A percentile compares a stretch with the other conserved stretches of the same genome.
These are phyloP conservation scores for Ceraceosorus guamensis DNA, from an alignment of 1,284 basidiomycete genomes.

Conservation along the genomic window DNA sequence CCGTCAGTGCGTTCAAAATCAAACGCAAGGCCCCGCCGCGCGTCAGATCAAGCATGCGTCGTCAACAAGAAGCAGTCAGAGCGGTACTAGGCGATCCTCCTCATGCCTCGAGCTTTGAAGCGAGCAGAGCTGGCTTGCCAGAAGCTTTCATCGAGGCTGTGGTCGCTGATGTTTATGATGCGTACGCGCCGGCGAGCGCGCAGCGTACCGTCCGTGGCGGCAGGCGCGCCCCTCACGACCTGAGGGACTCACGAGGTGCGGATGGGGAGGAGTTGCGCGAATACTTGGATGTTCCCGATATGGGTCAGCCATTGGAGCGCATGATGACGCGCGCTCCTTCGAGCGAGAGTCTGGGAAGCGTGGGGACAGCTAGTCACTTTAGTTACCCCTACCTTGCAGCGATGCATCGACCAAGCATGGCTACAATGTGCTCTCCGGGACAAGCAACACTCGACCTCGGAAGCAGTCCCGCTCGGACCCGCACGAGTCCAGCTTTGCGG, in stretches of 20 bases:
- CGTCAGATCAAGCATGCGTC: constrained; percentile 11
- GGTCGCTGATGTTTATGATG: constrained; percentile 10
- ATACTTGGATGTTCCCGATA: too few relatives aligned
- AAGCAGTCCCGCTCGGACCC: too few relatives aligned
- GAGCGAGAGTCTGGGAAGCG: constrained; percentile 3
- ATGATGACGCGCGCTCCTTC: neutral
- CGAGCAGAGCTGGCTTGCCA: constrained; percentile 6
- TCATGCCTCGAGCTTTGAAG: constrained; percentile 6
- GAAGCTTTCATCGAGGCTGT: constrained; percentile 22
- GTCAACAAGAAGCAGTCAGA: constrained; percentile 5
- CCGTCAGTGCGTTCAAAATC: neutral
- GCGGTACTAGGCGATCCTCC: constrained; percentile 8
- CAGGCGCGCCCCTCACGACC: neutral
- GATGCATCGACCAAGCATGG: constrained; percentile 18
- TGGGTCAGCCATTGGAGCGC: neutral
- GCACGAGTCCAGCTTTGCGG: too few relatives aligned
- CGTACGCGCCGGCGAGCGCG: neutral
- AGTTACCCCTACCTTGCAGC: constrained; percentile 36
- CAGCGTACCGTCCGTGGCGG: constrained; percentile 4
- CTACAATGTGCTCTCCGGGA: neutral
- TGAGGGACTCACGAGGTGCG: too few relatives aligned
- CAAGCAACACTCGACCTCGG: too few relatives aligned
- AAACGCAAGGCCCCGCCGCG: constrained; percentile 2
- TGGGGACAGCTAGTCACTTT: constrained; percentile 19
- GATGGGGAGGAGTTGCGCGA: too few relatives aligned